Percentiles rank a stretch among this genome's conserved stretches.
Evolutionary conservation across 148 eudicot species (phyloP).

Genomic region (Pharnaceum exiguum): DNA sequence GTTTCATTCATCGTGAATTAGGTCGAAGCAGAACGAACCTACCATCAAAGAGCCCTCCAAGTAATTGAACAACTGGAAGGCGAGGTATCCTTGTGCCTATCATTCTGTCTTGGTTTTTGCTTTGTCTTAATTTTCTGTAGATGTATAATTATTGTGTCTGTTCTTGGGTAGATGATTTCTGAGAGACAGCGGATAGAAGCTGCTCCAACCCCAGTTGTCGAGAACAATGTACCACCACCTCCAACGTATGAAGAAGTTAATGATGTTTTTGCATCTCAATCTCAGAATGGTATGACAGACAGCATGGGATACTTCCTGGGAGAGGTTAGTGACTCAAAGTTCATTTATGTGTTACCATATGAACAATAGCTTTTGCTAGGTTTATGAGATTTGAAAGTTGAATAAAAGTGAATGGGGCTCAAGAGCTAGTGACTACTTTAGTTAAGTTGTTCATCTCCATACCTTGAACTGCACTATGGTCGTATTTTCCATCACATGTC

Average conservation of each 20-base stretch:
- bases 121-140: neutral
- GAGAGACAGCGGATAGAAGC: slow-evolving; percentile 95
- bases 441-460: no score
- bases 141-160: slow-evolving; percentile 11
- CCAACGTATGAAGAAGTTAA: slow-evolving; percentile 85
- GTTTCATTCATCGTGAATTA: slow-evolving; percentile 20
- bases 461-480: no score
- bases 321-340: slow-evolving; percentile 46
- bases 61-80: slow-evolving; percentile 90
- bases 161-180: slow-evolving; percentile 58
- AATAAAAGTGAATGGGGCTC: no score
- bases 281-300: slow-evolving; percentile 71
- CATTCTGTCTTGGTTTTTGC: slow-evolving; percentile 1
- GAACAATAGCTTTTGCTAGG: no score
- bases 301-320: slow-evolving; percentile 86
- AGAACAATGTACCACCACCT: slow-evolving; percentile 64
- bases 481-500: no score
- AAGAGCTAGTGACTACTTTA: no score
- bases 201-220: slow-evolving; percentile 61
- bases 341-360: slow-evolving; percentile 1
- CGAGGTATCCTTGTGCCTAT: slow-evolving; percentile 50
- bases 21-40: slow-evolving; percentile 92
- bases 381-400: no score
- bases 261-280: slow-evolving; percentile 50
- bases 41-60: slow-evolving; percentile 87